Evolutionary conservation across 495 filamentous ascomycete species (phyloP), one percentile per base, ranked within the genome.

Genomic region (Penicillium robsamsonii): DNA sequence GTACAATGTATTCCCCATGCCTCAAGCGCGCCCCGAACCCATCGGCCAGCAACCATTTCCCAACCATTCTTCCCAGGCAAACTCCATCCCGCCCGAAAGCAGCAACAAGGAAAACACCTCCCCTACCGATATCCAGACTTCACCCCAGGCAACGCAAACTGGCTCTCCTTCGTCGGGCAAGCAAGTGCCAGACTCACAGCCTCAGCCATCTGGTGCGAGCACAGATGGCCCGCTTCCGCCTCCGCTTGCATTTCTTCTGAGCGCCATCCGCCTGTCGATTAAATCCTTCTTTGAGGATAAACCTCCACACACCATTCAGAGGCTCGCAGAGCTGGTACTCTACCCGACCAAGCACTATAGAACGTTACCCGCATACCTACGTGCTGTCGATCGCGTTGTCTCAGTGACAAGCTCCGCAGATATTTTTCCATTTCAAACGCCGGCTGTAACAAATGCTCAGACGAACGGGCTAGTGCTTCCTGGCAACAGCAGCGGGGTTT

Each of bases 241-340:
- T 4, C 83, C 84, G 44, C 79, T 91, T 40, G 70, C 80, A 40
- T 73, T 79, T 25, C 81, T 90, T 43, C 76, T 94, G 51, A 63
- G 72, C 44, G 84, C 84, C 27, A 89, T 94, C 46, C 84, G 80
- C 24, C 79, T 75, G 4, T 86, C 83, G n/a, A 77, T 98, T 41
- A 77, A 73, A 37, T 75, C 75, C 4, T 81, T 81, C 57, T 98
- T 98, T 72, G 37, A 80, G 27, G 72, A 76, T 1, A 83, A 89
- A 56, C 94, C 94, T 1, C 94, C 94, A 0, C 91, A 97, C 67
- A 97, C 94, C 0, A 80, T 96, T 49, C 94, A 98, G 72, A 88
- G 94, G 42, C 81, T 98, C 31, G 83, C 94, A 18, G 94, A 98
- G 78, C 88, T 98, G n/a, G 78, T 97, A 38, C 79, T 94, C 12